Evolutionary conservation across 1,284 basidiomycete genomes (phyloP).

Genomic region (Xerocomus nothofagi): DNA sequence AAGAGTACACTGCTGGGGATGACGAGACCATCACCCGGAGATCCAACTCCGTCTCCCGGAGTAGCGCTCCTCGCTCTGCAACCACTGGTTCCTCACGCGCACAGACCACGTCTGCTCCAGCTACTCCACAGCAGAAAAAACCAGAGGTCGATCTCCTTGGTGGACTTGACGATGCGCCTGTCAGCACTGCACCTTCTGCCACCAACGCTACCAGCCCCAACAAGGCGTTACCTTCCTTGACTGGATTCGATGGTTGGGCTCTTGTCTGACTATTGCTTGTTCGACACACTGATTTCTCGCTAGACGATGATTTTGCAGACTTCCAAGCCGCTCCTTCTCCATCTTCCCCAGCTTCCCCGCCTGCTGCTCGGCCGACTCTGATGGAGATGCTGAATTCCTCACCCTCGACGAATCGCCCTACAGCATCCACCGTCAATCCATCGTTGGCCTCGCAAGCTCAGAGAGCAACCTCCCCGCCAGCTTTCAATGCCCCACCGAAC

Average conservation of each 20-base stretch:
- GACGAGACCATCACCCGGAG: slow-evolving; percentile 61
- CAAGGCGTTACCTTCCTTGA: slow-evolving; percentile 58
- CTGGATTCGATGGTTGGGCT: slow-evolving; percentile 24
- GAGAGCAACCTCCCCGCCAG: slow-evolving; percentile 15
- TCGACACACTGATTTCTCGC: slow-evolving; percentile 13
- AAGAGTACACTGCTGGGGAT: slow-evolving; percentile 97
- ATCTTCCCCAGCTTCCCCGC: slow-evolving; percentile 35
- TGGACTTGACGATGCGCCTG: slow-evolving; percentile 65
- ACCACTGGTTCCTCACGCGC: slow-evolving; percentile 24
- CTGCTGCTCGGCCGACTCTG: slow-evolving; percentile 46
- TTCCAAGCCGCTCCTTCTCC: slow-evolving; percentile 78
- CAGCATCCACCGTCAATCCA: slow-evolving; percentile 20
- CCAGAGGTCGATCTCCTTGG: slow-evolving; percentile 71
- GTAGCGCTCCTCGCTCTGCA: slow-evolving; percentile 18
- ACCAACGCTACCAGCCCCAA: slow-evolving; percentile 42
- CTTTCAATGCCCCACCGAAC: slow-evolving; percentile 8
- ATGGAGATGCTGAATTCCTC: slow-evolving; percentile 52
- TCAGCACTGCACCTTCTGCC: slow-evolving; percentile 31
- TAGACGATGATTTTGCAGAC: slow-evolving; percentile 89
- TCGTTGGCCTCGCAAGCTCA: slow-evolving; percentile 14
- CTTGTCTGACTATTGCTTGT: neutral
- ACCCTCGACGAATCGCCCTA: slow-evolving; percentile 21
- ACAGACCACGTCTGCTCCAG: slow-evolving; percentile 42
- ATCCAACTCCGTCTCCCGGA: slow-evolving; percentile 39
- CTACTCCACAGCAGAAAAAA: slow-evolving; percentile 45